Evolutionary conservation across 139 green algal species (phyloP), one percentile per base, ranked within the genome.

Genomic region (Micractinium conductrix): DNA sequence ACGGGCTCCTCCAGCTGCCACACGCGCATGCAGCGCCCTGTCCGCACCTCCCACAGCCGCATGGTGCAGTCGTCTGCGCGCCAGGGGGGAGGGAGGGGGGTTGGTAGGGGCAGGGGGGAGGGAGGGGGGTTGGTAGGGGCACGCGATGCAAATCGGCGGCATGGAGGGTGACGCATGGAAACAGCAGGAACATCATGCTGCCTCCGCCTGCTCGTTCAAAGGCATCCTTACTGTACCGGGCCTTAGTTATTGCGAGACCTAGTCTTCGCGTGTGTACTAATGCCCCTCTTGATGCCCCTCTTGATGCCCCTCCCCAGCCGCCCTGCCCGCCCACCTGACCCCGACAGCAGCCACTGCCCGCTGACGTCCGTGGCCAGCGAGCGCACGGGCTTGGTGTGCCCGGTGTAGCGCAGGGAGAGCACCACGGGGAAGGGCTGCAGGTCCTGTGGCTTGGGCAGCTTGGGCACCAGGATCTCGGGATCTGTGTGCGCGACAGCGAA

Each of bases 371-470:
- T 58, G 16, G 70, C 35, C 42, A 86, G 16, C 6, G 37, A 65
- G 30, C 72, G 80, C 71, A 85, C 88, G 7, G 53, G 44, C 50
- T 81, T 89, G 1, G 38, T 87, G 90, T 99, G 97, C 22, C 97
- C 97, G n/a, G 63, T 67, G 91, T 92, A 99, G 5, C 81, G 80
- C 33, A 98, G 74, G 3, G 89, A 88, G 14, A 98, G 90, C 37
- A 87, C 89, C 44, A 89, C 95, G 28, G 97, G 97, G 92, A 98
- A 99, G 78, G 97, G 97, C 84, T 96, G 93, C 88, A 99, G 91
- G 87, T 99, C 96, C 10, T 83, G 87, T 0, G 97, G 97, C 89
- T 96, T 97, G 35, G 97, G 97, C 83, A 99, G 91, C 91, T 98
- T 92, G 37, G 97, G 96, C 43, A 98, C 88, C 65, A 99, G 87